Percentiles rank a stretch among this genome's conserved stretches.
Conservation (phyloP, 1,284 basidiomycete species). For the Xerocomus nothofagi region DNA sequence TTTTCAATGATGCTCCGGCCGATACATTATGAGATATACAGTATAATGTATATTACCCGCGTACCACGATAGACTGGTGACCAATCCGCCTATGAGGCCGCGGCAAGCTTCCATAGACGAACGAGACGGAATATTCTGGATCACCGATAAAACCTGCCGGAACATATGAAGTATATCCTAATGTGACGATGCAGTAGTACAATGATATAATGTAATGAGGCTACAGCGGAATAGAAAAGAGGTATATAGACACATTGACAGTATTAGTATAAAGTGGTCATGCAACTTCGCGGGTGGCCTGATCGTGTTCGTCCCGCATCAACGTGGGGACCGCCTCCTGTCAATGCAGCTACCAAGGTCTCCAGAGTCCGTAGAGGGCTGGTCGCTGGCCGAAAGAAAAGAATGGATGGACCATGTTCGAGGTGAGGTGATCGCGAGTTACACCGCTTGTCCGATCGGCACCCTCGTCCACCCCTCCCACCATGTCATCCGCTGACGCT, state of each 20-base stretch:
- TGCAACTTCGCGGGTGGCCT: neutral
- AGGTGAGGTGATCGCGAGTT: constrained; percentile 1
- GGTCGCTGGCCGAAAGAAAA: neutral
- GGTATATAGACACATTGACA: neutral
- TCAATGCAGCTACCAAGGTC: neutral
- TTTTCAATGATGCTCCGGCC: too few relatives aligned
- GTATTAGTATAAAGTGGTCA: too few relatives aligned
- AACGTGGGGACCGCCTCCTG: neutral
- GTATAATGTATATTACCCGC: too few relatives aligned
- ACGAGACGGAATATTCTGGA: too few relatives aligned
- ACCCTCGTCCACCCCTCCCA: constrained; percentile 41
- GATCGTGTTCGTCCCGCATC: neutral
- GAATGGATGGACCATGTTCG: too few relatives aligned
- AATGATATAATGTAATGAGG: neutral
- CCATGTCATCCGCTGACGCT: constrained; percentile 41
- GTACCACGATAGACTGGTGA: too few relatives aligned
- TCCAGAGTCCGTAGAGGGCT: neutral
- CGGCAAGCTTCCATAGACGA: too few relatives aligned
- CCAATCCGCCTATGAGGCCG: too few relatives aligned
- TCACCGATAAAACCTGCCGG: too few relatives aligned
- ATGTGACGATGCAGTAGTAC: neutral
- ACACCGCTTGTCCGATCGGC: constrained; percentile 34
- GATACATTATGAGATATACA: too few relatives aligned
- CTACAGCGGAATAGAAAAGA: neutral
- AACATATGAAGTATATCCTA: neutral